Evolutionary conservation across 805 yeast species (phyloP).

Genomic region (Candida alai): DNA sequence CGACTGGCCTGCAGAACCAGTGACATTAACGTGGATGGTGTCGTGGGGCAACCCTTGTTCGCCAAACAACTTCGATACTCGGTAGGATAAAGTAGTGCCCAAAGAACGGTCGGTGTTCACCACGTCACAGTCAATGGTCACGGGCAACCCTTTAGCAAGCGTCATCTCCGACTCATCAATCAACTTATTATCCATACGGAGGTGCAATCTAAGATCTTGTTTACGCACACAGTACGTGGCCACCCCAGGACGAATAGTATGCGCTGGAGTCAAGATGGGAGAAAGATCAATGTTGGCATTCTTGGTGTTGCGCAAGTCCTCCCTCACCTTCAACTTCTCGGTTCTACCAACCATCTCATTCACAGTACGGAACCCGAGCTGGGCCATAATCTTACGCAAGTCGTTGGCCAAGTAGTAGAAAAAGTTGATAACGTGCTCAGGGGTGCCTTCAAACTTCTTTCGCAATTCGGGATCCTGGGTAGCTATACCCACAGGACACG

Average conservation of each 20-base stretch:
- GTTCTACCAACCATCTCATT: slow-evolving; percentile 99
- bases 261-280: slow-evolving; percentile 96
- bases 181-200: slow-evolving; percentile 90
- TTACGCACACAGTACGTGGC: slow-evolving; percentile 88
- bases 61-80: slow-evolving; percentile 90
- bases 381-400: slow-evolving; percentile 89
- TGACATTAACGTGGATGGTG: slow-evolving; percentile 87
- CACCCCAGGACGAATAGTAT: slow-evolving; percentile 93
- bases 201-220: slow-evolving; percentile 91
- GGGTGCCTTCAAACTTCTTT: slow-evolving; percentile 91
- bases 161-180: slow-evolving; percentile 95
- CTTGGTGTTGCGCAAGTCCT: slow-evolving; percentile 81
- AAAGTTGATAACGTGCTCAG: slow-evolving; percentile 97
- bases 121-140: slow-evolving; percentile 87
- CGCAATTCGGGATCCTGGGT: slow-evolving; percentile 95
- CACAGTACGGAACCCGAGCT: slow-evolving; percentile 89
- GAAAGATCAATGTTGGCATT: slow-evolving; percentile 87
- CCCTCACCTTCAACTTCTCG: slow-evolving; percentile 82
- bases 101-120: slow-evolving; percentile 95
- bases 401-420: slow-evolving; percentile 93
- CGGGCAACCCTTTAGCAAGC: slow-evolving; percentile 94
- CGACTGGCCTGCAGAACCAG: slow-evolving; percentile 97
- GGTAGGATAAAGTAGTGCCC: slow-evolving; percentile 91
- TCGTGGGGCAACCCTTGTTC: slow-evolving; percentile 93
- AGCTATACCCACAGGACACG: slow-evolving; percentile 98